Base-by-base conservation (phyloP, 805 yeast species). In the Brettanomyces naardenensis region DNA sequence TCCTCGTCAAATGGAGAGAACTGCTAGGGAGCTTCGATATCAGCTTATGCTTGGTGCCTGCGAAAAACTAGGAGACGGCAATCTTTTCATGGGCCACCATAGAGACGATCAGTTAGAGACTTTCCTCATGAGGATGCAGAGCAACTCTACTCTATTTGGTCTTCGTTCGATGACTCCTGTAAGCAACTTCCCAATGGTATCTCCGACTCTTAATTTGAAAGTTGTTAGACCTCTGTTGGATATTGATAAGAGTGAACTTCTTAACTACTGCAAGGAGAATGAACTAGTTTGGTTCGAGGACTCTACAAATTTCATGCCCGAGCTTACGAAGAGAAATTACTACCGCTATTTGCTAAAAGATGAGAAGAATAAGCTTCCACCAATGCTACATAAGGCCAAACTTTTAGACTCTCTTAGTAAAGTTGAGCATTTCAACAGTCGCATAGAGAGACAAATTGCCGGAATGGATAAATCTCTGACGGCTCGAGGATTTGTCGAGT, bases 31-130 rank as follows among this genome's bases (percentile, higher is more conserved):
- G 2, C 64, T 65, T 35, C 55, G 95, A 28, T 75, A 77, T 41
- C 43, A 59, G 22, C 61, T 61, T 3, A 54, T 85, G 13, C 49
- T 56, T 4, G 34, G 54, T 0, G 58, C 64, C 0, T 77, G 87
- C 47, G 35, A 50, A 0, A 38, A 52, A 1, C 38, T 56, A 3
- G 53, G 48, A 0, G 58, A 69, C 3, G 27, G 52, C 1, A 47
- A 64, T n/a, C 40, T 84, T 4, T 53, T 77, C 18, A 59, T 78
- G 29, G 95, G 82, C 1, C 95, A 85, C 48, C 84, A 77, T 46
- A 49, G 64, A 33, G 76, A 84, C 49, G 95, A 85, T 53, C 87
- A 81, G 48, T 38, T 79, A 11, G 95, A 85, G 49, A 80, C 90
- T 0, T 78, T 71, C 43, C 43, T 80, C 18, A 66, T 78, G 51